These are phyloP conservation scores for Coix lacrymajobi DNA, from an alignment of 176 grass and related monocot species.

Conservation along the genomic window DNA sequence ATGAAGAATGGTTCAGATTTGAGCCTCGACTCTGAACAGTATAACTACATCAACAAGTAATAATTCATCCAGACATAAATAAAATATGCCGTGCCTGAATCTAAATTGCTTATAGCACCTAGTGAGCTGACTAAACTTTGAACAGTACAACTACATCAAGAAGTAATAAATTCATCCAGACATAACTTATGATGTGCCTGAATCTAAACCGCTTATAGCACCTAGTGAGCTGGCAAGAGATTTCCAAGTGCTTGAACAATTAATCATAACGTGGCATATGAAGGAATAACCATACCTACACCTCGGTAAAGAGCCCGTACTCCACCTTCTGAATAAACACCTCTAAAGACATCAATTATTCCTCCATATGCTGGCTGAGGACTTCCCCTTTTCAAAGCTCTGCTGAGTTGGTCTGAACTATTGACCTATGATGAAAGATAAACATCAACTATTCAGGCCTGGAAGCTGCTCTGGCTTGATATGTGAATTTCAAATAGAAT, in stretches of 20 bases:
- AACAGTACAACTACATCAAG: neutral
- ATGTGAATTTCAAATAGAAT: neutral
- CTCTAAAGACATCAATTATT: slow-evolving; percentile 77
- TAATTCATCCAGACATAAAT: neutral
- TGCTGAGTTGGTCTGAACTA: slow-evolving; percentile 35
- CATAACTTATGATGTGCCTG: neutral
- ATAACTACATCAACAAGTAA: too few relatives aligned
- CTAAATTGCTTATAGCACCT: neutral
- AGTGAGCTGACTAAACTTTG: neutral
- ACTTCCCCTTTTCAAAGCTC: slow-evolving; percentile 47
- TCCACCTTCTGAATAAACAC: slow-evolving; percentile 84
- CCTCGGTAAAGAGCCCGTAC: slow-evolving; percentile 78
- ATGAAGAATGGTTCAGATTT: slow-evolving; percentile 23
- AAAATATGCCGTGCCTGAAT: neutral
- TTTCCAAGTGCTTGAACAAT: neutral
- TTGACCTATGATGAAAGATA: slow-evolving; percentile 44
- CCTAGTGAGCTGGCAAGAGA: neutral
- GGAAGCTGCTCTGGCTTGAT: neutral
- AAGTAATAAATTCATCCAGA: neutral
- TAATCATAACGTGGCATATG: neutral
- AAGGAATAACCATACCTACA: slow-evolving; percentile 55
- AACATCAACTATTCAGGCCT: neutral
- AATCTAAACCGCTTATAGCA: neutral
- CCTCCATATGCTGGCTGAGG: slow-evolving; percentile 61
- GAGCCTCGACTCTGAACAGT: neutral